Percentiles rank a stretch among this genome's conserved stretches.
Evolutionary conservation across 768 basidiomycete genomes (phyloP).

Genomic region (Suillus americanus): DNA sequence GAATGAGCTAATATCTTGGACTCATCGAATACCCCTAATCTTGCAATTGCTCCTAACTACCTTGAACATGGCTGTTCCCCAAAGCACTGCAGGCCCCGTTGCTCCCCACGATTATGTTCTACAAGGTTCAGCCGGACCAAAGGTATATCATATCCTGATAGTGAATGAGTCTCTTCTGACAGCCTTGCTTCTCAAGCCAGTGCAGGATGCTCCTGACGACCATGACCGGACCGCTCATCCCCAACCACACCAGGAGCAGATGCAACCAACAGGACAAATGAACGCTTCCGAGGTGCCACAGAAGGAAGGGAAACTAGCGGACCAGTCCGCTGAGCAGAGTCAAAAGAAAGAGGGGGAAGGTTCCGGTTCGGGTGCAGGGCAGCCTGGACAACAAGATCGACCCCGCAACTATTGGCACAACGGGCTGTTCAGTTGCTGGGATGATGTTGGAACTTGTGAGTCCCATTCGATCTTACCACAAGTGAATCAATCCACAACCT

Average conservation of each 20-base stretch:
- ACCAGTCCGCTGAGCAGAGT: not conserved
- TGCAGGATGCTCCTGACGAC: not conserved
- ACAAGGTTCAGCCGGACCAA: not conserved
- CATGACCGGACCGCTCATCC: not conserved
- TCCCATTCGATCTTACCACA: not conserved
- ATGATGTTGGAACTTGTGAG: slow-evolving; percentile 6
- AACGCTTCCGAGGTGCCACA: not conserved
- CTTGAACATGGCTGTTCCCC: not conserved
- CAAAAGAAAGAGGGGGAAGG: not conserved
- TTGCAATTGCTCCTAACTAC: not conserved
- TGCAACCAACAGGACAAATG: not conserved
- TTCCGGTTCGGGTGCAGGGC: not conserved
- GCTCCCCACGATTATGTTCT: not conserved
- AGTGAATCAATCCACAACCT: not conserved
- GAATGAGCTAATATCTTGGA: not conserved
- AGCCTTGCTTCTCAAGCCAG: not conserved
- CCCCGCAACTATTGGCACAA: not conserved
- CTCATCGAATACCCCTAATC: not conserved
- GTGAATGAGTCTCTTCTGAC: not conserved
- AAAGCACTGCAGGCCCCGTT: no score
- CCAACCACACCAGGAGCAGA: not conserved
- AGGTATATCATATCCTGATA: not conserved
- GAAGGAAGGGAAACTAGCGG: not conserved
- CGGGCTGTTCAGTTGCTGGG: slow-evolving; percentile 4
- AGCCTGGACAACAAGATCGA: not conserved